These are phyloP conservation scores for Isoetes engelmannii DNA, from an alignment of 83 land plant species.

Conservation along the genomic window DNA sequence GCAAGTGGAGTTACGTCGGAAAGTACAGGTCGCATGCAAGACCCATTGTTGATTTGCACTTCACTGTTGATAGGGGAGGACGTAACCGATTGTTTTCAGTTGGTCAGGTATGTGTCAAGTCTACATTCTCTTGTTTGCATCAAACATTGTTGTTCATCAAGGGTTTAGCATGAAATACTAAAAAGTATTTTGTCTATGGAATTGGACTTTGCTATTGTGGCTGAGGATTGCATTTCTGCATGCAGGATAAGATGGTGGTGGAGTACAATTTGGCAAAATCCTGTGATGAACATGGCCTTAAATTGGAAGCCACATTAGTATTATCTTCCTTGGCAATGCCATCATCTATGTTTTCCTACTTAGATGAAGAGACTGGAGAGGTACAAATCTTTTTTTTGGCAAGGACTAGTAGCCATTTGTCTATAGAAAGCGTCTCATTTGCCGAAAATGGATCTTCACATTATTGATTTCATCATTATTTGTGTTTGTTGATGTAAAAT, in stretches of 20 bases:
- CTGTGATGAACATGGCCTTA: constrained; percentile 5
- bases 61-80: constrained; percentile 1
- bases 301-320: constrained; percentile 3
- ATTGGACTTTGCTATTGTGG: background rate
- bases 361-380: constrained; percentile 11
- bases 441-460: background rate
- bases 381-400: background rate
- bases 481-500: background rate
- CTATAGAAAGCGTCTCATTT: background rate
- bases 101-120: constrained; percentile 11
- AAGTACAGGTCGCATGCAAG: constrained; percentile 23
- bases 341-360: constrained; percentile 8
- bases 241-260: constrained; percentile 19
- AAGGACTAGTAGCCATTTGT: background rate
- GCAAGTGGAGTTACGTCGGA: constrained; percentile 17
- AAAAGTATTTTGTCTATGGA: background rate
- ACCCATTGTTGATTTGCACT: constrained; percentile 11
- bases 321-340: constrained; percentile 10
- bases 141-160: too few relatives aligned
- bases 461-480: background rate
- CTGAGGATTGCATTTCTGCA: background rate
- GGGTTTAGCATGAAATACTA: too few relatives aligned
- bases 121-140: too few relatives aligned
- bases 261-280: constrained; percentile 17
- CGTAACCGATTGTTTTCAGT: constrained; percentile 15